A percentile compares a stretch with the other conserved stretches of the same genome.
Conservation (phyloP, 129 eudicot species). For the Arctium minus region DNA sequence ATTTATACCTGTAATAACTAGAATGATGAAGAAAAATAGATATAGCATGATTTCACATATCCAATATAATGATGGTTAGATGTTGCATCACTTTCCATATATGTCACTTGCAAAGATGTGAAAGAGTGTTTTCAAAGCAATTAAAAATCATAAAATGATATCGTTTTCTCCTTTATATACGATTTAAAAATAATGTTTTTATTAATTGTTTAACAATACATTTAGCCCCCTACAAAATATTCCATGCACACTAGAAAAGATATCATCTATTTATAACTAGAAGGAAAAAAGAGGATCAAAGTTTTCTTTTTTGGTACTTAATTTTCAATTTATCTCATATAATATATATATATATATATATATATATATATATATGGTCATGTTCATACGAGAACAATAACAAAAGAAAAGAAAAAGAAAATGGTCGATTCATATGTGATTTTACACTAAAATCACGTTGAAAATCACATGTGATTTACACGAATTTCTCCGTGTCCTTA, state of each 20-base stretch:
- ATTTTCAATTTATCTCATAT: background rate
- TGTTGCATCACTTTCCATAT: constrained; percentile 14
- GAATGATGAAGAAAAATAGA: background rate
- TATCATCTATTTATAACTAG: background rate
- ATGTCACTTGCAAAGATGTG: constrained; percentile 6
- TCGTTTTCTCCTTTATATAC: constrained; percentile 1
- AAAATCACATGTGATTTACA: no score
- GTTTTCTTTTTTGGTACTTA: background rate
- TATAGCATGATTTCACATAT: background rate
- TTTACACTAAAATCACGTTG: no score
- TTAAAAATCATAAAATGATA: constrained; percentile 1
- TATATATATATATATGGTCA: no score
- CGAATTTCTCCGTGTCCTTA: no score
- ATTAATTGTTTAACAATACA: background rate
- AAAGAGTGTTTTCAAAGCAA: constrained; percentile 26
- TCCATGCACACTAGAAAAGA: background rate
- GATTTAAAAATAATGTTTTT: background rate
- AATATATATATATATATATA: background rate
- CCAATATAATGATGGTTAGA: constrained; percentile 12
- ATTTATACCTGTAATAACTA: background rate
- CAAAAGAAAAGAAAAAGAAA: no score
- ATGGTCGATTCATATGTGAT: no score
- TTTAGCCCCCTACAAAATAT: background rate
- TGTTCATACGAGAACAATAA: no score
- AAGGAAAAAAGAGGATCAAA: background rate